These are phyloP conservation scores for Pouteria glomerata DNA, from an alignment of 148 eudicot species.

Conservation along the genomic window DNA sequence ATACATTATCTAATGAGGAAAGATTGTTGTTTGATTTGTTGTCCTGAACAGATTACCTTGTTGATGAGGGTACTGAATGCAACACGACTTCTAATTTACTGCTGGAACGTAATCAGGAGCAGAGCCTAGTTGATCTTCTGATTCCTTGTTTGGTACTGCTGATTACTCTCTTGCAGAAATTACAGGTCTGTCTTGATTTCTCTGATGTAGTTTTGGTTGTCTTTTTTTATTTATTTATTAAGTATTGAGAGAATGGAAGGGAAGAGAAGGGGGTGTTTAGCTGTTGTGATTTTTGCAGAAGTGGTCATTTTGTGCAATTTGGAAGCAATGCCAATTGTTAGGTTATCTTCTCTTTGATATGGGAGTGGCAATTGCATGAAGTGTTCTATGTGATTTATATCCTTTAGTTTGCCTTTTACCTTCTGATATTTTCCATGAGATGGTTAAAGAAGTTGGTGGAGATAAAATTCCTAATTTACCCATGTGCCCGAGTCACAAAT, in stretches of 20 bases:
- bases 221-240: not conserved
- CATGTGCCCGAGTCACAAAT: not conserved
- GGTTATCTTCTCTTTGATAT: not conserved
- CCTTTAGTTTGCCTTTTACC: not conserved
- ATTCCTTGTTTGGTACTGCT: conserved; percentile 71
- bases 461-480: not conserved
- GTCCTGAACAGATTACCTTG: conserved; percentile 78
- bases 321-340: not conserved
- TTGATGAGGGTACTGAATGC: conserved; percentile 93
- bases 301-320: not conserved
- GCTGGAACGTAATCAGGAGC: conserved; percentile 93
- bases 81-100: conserved; percentile 90
- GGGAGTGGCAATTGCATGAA: not conserved
- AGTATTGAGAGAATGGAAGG: too few species aligned
- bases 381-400: not conserved
- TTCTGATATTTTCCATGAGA: not conserved
- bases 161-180: conserved; percentile 65
- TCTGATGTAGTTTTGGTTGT: not conserved
- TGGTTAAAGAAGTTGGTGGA: not conserved
- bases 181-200: conserved; percentile 50
- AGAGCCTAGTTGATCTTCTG: conserved; percentile 74
- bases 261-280: too few species aligned
- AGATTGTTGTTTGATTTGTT: conserved; percentile 12
- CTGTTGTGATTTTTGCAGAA: not conserved
- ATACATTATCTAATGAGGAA: not conserved